Evolutionary conservation across 2,329 filamentous ascomycete species (phyloP), one percentile per base, ranked within the genome.

Genomic region (Blumeria hordei): DNA sequence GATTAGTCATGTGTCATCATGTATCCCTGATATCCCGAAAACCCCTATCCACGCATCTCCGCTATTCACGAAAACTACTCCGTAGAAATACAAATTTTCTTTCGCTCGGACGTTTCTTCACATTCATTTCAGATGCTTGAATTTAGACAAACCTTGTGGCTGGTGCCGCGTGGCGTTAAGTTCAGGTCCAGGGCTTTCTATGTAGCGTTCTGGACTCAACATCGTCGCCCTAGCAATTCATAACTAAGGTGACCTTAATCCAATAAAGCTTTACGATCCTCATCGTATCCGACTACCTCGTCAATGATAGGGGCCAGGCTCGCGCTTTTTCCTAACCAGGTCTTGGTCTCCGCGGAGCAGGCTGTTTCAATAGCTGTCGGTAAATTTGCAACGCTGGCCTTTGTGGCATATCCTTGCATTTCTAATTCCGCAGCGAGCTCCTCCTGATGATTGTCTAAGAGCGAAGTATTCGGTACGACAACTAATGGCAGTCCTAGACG

Each of bases 361-460:
- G 59, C 62, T 33, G 55, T 58, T 45, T 50, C 36, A 54, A 64
- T 61, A 6, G 61, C 60, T 12, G 54, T 21, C 10, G 58, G 53
- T 3, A 64, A 57, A 43, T 54, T 56, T 14, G 59, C 53, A 18
- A 58, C 57, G 41, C 59, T 54, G 18, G 60, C 59, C 49, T 62
- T 62, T 6, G 88, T 73, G 2, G 86, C 78, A 68, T 93, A 94
- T 28, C 83, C 81, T 60, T 86, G 77, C 28, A 72, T 70, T 35
- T 83, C 77, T 56, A 96, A 74, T 60, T 85, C 81, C 53, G 80
- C 72, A 0, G 90, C 90, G 55, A 98, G 75, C 66, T 96, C 87
- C 18, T 79, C 75, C 68, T 98, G 92, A 65, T 98, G 92, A 63
- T 98, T 90, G 64, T 93, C 81, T 62, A 94, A 75, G 0, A 98